phyloP scores from a whole-genome alignment of 495 filamentous ascomycete species.

The Lasiosphaeria hispida region DNA sequence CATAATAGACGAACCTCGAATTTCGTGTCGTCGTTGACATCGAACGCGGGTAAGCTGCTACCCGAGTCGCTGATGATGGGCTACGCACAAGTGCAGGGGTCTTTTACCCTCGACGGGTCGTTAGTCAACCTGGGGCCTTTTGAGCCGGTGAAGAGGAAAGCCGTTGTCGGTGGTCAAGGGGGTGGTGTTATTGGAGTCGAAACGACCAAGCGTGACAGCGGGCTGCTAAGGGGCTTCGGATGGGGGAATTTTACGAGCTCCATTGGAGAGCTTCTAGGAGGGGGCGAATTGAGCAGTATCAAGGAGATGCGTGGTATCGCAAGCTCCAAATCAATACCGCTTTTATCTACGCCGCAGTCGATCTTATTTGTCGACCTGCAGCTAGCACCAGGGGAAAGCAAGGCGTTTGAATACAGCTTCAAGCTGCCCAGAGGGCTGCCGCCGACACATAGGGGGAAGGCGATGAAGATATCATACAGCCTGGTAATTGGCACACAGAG shows the following conservation, averaged over 20 bases:
- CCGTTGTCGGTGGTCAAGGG: constrained; percentile 81
- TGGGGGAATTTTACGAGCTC: constrained; percentile 90
- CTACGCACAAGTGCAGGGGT: constrained; percentile 90
- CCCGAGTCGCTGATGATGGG: constrained; percentile 94
- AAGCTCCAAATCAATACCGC: constrained; percentile 74
- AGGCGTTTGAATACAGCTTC: constrained; percentile 81
- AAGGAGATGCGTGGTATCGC: constrained; percentile 88
- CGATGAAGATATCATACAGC: constrained; percentile 90
- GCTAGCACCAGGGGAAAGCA: constrained; percentile 84
- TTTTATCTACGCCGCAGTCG: constrained; percentile 93
- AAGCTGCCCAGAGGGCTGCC: constrained; percentile 81
- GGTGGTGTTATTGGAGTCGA: constrained; percentile 81
- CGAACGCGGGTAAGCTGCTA: constrained; percentile 36
- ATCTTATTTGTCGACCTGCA: constrained; percentile 93
- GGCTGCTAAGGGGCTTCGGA: constrained; percentile 78
- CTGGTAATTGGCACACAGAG: constrained; percentile 89
- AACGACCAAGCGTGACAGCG: constrained; percentile 69
- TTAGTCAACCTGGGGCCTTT: constrained; percentile 86
- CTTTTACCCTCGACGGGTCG: constrained; percentile 88
- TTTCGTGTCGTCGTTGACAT: constrained; percentile 36
- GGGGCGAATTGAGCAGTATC: constrained; percentile 83
- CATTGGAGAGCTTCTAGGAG: constrained; percentile 79
- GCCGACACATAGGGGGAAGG: constrained; percentile 85
- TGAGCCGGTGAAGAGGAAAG: constrained; percentile 93
- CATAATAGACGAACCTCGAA: constrained; percentile 65